Evolutionary conservation across 495 filamentous ascomycete species (phyloP), one percentile per base, ranked within the genome.

Genomic region (Tuber calosporum): DNA sequence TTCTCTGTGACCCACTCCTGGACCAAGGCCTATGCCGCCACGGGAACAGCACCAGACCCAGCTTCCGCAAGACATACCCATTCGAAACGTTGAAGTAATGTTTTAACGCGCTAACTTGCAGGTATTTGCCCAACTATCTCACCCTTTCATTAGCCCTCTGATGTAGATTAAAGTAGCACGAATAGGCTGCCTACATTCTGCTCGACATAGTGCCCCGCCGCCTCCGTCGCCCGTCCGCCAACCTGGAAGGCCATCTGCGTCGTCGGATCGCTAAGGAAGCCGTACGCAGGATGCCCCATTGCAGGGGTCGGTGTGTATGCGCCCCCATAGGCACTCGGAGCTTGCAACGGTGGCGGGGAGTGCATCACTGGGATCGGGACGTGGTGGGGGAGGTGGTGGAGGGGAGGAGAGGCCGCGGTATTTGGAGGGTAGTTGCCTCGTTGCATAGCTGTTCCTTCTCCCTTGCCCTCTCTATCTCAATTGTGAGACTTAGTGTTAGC

Each of bases 21-120:
- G 93, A 95, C 95, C 95, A 99, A 34, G 94, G 94, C 82, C 93
- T 93, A 84, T 99, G 95, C 73, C 94, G 87, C 96, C 96, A 99
- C 48, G 95, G 95, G 83, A 97, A 97, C 72, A 99, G 90, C 62
- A 99, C 93, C 58, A 99, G 87, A 79, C 88, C 88, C 72, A 95
- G 85, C 83, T 94, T 95, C 82, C 87, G 91, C 81, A 94, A 84
- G 79, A 95, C 91, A 82, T 95, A 95, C 80, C 87, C 90, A 86
- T 97, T 97, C 81, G 93, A 94, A 77, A 99, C 95, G 83, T 93
- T 94, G 86, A 97, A 99, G 85, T 97, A 97, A 83, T 96, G 93
- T 83, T 95, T 99, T 45, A 97, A 88, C 43, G 90, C 74, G n/a
- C 76, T 40, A 22, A 78, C 75, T 69, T 78, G 75, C 58, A 78